Percentiles rank a stretch among this genome's conserved stretches.
Evolutionary conservation across 306 rosid genomes (phyloP).

Genomic region (Carpinus viminea): DNA sequence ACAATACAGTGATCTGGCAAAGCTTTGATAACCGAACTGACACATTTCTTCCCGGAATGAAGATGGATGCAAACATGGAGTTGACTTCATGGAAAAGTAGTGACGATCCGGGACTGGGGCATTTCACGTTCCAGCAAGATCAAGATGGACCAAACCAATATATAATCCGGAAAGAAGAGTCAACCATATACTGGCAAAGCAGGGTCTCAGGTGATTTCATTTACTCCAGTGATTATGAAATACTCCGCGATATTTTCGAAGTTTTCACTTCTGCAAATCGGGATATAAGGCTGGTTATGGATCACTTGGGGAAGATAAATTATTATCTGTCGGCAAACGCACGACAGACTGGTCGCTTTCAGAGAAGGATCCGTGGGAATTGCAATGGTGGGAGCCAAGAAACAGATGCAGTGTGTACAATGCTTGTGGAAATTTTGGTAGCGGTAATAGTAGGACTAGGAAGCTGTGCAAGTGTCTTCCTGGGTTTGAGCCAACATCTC

Average conservation of each 20-base stretch:
- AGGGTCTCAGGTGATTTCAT: not conserved
- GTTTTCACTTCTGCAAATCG: no score
- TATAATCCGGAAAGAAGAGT: not conserved
- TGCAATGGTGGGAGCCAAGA: not conserved
- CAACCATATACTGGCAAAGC: conserved; percentile 22
- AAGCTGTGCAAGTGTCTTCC: conserved; percentile 16
- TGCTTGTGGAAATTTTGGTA: conserved; percentile 17
- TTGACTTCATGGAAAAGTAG: conserved; percentile 37
- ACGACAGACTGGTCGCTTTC: not conserved
- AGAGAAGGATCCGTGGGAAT: not conserved
- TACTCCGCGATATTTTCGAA: no score
- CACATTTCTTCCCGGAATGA: conserved; percentile 55
- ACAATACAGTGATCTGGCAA: conserved; percentile 30
- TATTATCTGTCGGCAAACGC: not conserved
- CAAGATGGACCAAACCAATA: not conserved
- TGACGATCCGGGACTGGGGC: not conserved
- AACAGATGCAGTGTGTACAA: not conserved
- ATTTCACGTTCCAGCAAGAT: conserved; percentile 25
- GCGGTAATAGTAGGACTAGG: conserved; percentile 5
- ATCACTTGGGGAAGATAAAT: conserved; percentile 14
- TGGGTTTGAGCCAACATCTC: conserved; percentile 5
- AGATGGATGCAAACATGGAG: conserved; percentile 6
- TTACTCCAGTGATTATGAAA: not conserved
- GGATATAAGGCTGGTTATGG: conserved; percentile 31
- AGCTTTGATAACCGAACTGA: conserved; percentile 47